These are phyloP conservation scores for Schizonepeta tenuifolia DNA, from an alignment of 257 asterid genomes.

Conservation along the genomic window DNA sequence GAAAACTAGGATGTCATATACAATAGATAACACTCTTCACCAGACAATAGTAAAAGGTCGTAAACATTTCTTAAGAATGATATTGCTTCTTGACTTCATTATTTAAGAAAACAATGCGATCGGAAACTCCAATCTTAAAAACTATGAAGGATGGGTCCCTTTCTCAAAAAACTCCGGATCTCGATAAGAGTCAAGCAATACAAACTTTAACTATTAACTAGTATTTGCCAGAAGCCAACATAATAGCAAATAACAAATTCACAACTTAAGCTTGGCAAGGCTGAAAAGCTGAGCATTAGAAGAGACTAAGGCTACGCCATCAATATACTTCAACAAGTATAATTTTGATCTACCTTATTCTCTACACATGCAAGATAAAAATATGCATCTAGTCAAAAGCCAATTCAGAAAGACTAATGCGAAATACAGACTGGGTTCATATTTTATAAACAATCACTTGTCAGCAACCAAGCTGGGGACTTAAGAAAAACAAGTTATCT, in stretches of 20 bases:
- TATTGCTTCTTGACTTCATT: background rate
- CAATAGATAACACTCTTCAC: slow-evolving; percentile 8
- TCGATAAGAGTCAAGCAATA: too few species aligned
- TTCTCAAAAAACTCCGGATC: too few species aligned
- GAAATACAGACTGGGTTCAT: background rate
- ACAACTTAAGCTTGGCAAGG: background rate
- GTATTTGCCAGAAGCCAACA: background rate
- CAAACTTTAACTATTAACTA: background rate
- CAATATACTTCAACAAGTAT: too few species aligned
- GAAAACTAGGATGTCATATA: background rate
- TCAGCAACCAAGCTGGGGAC: background rate
- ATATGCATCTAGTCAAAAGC: background rate
- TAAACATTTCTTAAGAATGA: background rate
- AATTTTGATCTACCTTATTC: background rate
- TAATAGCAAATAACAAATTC: background rate
- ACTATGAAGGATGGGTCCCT: too few species aligned
- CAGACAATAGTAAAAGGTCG: background rate
- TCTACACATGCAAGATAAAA: background rate
- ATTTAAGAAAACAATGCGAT: background rate
- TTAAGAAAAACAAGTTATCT: background rate
- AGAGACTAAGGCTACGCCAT: background rate
- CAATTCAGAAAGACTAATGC: background rate
- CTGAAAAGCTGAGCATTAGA: background rate
- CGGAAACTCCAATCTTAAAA: background rate
- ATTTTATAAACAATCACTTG: background rate